These are phyloP conservation scores for Sporothrix humicola DNA, from an alignment of 2,329 filamentous ascomycete species.

Conservation along the genomic window DNA sequence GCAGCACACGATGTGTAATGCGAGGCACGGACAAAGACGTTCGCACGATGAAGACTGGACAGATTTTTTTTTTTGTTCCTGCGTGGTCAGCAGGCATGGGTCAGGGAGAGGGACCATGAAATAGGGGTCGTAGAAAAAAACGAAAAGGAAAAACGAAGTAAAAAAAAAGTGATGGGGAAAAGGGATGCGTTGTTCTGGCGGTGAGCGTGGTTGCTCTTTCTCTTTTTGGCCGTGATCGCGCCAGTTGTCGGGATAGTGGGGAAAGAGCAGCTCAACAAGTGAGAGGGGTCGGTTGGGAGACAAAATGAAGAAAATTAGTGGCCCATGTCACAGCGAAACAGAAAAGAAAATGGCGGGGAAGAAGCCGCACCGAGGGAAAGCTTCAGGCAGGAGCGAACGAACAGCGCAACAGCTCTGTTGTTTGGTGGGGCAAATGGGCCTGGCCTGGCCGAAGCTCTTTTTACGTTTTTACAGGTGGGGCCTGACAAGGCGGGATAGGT, in stretches of 20 bases:
- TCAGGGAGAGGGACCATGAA: not conserved
- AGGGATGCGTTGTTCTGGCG: conserved; percentile 23
- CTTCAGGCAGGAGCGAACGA: conserved; percentile 5
- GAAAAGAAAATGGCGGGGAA: conserved; percentile 28
- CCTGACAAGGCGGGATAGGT: conserved; percentile 9
- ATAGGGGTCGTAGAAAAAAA: not conserved
- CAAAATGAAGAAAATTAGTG: not conserved
- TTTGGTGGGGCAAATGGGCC: conserved; percentile 11
- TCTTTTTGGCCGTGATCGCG: not conserved
- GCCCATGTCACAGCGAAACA: not conserved
- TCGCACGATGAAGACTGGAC: no score
- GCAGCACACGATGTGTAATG: not conserved
- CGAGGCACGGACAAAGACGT: not conserved
- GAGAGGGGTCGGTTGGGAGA: conserved; percentile 8
- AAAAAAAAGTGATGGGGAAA: conserved; percentile 13
- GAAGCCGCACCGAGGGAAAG: conserved; percentile 12
- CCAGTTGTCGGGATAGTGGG: conserved; percentile 12
- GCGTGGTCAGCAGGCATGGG: conserved; percentile 16
- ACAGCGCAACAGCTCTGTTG: not conserved
- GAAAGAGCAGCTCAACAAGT: conserved; percentile 8
- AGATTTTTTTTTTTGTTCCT: not conserved
- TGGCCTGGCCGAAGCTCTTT: not conserved
- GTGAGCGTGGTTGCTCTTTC: conserved; percentile 23
- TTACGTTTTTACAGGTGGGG: not conserved
- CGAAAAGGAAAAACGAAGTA: not conserved